Conservation (phyloP, 352 stramenopile genomes). For the Aphanomyces astaci region DNA sequence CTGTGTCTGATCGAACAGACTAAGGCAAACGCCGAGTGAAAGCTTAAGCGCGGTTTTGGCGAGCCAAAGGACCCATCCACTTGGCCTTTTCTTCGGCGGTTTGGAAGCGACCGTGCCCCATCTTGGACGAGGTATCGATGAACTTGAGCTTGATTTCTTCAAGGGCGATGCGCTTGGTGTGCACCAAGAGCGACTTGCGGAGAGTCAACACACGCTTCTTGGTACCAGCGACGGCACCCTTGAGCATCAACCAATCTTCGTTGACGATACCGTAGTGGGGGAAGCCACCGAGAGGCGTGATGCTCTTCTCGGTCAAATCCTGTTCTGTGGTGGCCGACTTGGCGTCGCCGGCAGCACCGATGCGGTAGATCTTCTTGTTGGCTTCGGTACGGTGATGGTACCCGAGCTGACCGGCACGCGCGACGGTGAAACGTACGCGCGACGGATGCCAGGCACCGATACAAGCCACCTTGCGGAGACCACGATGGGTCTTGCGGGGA, state of each 20-base stretch:
- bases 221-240: constrained; percentile 96
- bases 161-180: constrained; percentile 95
- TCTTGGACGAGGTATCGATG: constrained; percentile 97
- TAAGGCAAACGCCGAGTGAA: not conserved
- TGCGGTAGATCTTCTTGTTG: constrained; percentile 99
- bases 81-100: constrained; percentile 99
- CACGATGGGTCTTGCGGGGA: constrained; percentile 99
- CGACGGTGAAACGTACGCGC: constrained; percentile 96
- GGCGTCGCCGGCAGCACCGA: constrained; percentile 89
- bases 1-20: not conserved
- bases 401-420: constrained; percentile 98
- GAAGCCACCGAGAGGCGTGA: constrained; percentile 99
- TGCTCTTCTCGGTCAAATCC: constrained; percentile 99
- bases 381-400: constrained; percentile 99
- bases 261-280: constrained; percentile 99
- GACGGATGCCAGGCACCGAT: constrained; percentile 99
- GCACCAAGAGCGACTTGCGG: constrained; percentile 97
- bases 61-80: constrained; percentile 95
- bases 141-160: constrained; percentile 96
- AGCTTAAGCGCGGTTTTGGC: constrained; percentile 81
- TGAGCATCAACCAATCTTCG: constrained; percentile 99
- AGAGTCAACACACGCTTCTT: constrained; percentile 99
- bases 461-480: constrained; percentile 99
- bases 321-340: constrained; percentile 97
- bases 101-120: constrained; percentile 99